A percentile compares a stretch with the other conserved stretches of the same genome.
Conservation (phyloP, 2,329 filamentous ascomycete genomes). For the Stachybotrys elegans region DNA sequence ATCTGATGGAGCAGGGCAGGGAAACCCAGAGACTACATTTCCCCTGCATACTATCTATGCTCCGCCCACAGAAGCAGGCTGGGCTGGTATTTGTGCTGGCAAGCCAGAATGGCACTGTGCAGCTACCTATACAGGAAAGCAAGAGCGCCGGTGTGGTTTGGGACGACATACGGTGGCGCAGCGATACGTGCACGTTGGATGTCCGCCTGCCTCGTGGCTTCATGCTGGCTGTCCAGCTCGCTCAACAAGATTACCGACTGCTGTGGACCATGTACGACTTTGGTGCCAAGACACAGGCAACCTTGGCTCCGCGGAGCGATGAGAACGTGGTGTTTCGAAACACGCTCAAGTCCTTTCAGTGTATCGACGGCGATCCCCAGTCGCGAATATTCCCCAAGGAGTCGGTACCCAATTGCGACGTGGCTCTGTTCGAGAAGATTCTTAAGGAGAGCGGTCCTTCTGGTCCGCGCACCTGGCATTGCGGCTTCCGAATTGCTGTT, state of each 20-base stretch:
- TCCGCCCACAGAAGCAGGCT: constrained; percentile 64
- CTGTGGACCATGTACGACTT: constrained; percentile 85
- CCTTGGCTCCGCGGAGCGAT: constrained; percentile 61
- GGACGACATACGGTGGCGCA: constrained; percentile 78
- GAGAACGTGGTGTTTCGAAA: constrained; percentile 67
- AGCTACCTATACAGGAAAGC: constrained; percentile 66
- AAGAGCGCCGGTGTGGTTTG: constrained; percentile 67
- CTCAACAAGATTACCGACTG: constrained; percentile 71
- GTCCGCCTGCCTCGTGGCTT: constrained; percentile 73
- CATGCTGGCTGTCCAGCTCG: constrained; percentile 63
- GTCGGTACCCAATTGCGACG: constrained; percentile 62
- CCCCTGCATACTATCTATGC: constrained; percentile 70
- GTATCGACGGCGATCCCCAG: constrained; percentile 68
- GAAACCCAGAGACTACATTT: constrained; percentile 64
- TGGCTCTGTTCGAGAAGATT: constrained; percentile 70
- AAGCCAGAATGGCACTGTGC: constrained; percentile 74
- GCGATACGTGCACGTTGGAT: constrained; percentile 59
- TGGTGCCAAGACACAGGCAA: constrained; percentile 68
- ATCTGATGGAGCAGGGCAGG: constrained; percentile 67
- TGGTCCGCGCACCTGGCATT: constrained; percentile 67
- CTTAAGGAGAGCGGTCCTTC: constrained; percentile 65
- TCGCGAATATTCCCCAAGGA: constrained; percentile 72
- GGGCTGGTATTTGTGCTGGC: constrained; percentile 68
- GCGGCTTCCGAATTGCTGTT: constrained; percentile 73
- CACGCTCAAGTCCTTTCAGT: constrained; percentile 70